Evolutionary conservation across 306 rosid species (phyloP).

Genomic region (Begonia masoniana): DNA sequence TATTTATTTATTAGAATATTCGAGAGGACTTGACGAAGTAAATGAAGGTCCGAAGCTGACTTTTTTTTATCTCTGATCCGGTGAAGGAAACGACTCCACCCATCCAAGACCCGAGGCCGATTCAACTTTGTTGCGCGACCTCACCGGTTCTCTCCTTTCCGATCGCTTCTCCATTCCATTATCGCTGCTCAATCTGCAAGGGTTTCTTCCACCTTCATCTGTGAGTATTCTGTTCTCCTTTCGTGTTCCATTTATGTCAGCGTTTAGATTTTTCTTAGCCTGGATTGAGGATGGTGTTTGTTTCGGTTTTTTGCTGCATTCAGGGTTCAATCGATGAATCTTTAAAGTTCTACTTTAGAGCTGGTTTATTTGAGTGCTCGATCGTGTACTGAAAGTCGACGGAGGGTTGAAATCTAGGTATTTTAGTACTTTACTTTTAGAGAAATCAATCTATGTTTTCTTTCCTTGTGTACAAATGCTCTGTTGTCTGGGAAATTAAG

Average conservation of each 20-base stretch:
- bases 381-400: no score
- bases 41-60: conserved; percentile 17
- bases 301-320: neutral
- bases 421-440: no score
- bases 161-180: neutral
- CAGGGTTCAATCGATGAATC: neutral
- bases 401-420: no score
- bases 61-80: conserved; percentile 3
- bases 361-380: no score
- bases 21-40: conserved; percentile 14
- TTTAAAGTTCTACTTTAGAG: neutral
- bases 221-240: conserved; percentile 4
- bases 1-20: neutral
- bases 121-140: conserved; percentile 12
- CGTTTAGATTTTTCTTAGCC: neutral
- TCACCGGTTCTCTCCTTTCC: conserved; percentile 8
- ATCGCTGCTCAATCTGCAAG: no score
- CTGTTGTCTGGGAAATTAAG: no score
- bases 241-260: neutral
- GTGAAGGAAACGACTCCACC: conserved; percentile 3
- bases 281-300: conserved; percentile 3
- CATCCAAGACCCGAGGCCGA: neutral
- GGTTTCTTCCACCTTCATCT: neutral
- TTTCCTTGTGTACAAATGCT: no score
- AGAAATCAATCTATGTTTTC: no score